Conservation (phyloP, 306 rosid species). For the Corylus americana region DNA sequence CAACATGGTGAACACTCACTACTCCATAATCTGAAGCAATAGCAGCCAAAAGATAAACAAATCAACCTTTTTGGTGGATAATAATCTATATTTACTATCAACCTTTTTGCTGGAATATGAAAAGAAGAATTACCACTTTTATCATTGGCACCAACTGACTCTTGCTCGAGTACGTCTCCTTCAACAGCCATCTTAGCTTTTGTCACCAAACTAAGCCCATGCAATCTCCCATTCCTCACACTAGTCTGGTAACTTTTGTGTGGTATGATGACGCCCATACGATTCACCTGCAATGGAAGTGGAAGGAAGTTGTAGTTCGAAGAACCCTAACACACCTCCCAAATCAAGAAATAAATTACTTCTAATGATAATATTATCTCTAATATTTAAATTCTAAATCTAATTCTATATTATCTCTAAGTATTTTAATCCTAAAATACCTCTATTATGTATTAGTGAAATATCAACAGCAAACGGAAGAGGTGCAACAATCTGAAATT, state of each 20-base stretch:
- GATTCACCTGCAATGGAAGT: slow-evolving; percentile 46
- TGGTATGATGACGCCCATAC: slow-evolving; percentile 25
- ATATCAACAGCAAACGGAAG: not conserved
- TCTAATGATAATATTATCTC: too few relatives aligned
- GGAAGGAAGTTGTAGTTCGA: not conserved
- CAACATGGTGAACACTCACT: slow-evolving; percentile 85
- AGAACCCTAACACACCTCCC: too few relatives aligned
- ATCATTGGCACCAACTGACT: slow-evolving; percentile 34
- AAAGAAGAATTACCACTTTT: slow-evolving; percentile 38
- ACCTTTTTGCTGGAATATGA: not conserved
- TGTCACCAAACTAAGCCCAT: slow-evolving; percentile 30
- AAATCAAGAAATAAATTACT: too few relatives aligned
- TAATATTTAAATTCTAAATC: too few relatives aligned
- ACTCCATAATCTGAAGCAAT: slow-evolving; percentile 72
- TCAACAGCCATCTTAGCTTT: slow-evolving; percentile 53
- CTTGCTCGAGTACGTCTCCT: slow-evolving; percentile 56
- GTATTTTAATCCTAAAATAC: too few relatives aligned
- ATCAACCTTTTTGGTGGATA: not conserved
- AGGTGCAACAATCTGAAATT: not conserved
- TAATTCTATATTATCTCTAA: too few relatives aligned
- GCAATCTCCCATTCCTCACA: slow-evolving; percentile 36
- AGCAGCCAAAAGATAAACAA: slow-evolving; percentile 22
- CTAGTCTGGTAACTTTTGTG: slow-evolving; percentile 31
- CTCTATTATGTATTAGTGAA: too few relatives aligned
- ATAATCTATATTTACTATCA: not conserved